Percentiles rank a stretch among this genome's conserved stretches.
Evolutionary conservation across 2,329 filamentous ascomycete species (phyloP).

Genomic region (Nigrospora osmanthi): DNA sequence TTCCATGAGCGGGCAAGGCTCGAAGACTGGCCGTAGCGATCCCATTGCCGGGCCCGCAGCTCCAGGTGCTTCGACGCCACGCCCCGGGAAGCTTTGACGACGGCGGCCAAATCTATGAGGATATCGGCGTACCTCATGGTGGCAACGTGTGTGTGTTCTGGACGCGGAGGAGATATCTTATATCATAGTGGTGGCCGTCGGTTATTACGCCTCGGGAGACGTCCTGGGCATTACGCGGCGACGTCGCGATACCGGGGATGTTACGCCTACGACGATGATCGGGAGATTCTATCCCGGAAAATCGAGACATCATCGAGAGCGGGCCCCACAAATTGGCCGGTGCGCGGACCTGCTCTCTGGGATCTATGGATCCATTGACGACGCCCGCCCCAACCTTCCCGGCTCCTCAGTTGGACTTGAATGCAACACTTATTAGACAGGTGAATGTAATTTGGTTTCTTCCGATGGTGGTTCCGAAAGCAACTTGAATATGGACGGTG

Average conservation of each 20-base stretch:
- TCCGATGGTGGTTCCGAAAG: no score
- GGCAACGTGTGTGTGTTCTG: conserved; percentile 4
- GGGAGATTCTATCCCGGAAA: neutral
- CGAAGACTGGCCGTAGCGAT: conserved; percentile 39
- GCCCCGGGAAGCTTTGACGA: conserved; percentile 61
- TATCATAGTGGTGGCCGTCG: no score
- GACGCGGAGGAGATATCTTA: neutral
- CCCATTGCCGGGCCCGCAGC: conserved; percentile 46
- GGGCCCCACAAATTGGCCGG: no score
- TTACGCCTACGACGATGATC: neutral
- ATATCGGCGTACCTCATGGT: conserved; percentile 56
- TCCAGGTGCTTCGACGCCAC: conserved; percentile 58
- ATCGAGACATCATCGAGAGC: neutral
- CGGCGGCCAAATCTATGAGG: conserved; percentile 60
- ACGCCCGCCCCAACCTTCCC: neutral
- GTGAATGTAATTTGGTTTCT: no score
- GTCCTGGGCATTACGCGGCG: neutral
- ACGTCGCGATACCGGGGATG: no score
- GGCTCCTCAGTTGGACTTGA: neutral
- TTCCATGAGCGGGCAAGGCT: conserved; percentile 30
- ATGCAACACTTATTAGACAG: neutral
- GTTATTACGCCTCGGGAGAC: neutral
- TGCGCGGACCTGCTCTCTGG: no score
- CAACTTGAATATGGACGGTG: no score
- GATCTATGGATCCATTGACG: neutral